Conservation (phyloP, 768 basidiomycete genomes). For the Macrolepiota fuliginosa region DNA sequence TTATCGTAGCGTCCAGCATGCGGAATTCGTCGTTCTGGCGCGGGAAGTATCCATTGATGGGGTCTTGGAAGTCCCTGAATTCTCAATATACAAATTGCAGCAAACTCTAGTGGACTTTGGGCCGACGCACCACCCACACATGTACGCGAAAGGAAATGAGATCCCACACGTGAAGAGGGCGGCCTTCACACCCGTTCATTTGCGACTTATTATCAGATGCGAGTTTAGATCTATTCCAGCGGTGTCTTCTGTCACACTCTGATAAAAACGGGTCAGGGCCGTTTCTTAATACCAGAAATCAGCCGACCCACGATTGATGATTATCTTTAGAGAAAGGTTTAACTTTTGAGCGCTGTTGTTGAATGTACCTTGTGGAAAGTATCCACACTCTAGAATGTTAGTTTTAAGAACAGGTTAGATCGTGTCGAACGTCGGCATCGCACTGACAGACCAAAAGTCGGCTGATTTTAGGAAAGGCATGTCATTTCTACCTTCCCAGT, state of each 20-base stretch:
- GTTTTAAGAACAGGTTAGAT: too few species aligned
- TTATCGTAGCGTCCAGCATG: not conserved
- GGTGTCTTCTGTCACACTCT: not conserved
- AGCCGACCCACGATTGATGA: not conserved
- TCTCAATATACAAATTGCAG: not conserved
- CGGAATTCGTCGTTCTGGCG: not conserved
- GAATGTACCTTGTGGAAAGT: not conserved
- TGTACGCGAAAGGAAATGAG: not conserved
- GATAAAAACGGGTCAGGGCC: not conserved
- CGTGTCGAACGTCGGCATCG: too few species aligned
- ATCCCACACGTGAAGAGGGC: not conserved
- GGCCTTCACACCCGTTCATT: not conserved
- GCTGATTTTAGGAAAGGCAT: too few species aligned
- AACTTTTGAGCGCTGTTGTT: too few species aligned
- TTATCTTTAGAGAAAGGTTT: too few species aligned
- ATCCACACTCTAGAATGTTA: not conserved
- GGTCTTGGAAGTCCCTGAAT: not conserved
- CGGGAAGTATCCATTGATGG: not conserved
- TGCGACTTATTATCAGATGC: not conserved
- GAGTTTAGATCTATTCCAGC: not conserved
- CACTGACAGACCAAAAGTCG: too few species aligned
- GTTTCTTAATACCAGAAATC: not conserved
- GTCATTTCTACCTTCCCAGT: too few species aligned
- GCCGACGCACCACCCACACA: too few species aligned
- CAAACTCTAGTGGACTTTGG: not conserved